phyloP scores from a whole-genome alignment of 2,329 filamentous ascomycete genomes.

The Sarocladium kiliense region DNA sequence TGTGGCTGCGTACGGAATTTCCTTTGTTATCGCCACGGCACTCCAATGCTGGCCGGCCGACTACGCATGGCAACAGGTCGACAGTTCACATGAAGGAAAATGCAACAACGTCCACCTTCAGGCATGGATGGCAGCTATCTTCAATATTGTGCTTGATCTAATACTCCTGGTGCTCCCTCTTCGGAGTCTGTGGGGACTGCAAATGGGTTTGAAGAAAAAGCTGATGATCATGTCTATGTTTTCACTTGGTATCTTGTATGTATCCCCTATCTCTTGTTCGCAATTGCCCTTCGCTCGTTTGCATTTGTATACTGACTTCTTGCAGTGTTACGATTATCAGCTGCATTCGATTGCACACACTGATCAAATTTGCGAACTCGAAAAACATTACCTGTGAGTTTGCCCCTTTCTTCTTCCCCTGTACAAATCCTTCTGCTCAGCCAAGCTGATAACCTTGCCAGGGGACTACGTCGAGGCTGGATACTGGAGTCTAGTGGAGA shows the following conservation, averaged over 20 bases:
- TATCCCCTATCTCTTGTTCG: background rate
- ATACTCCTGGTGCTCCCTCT: conserved; percentile 41
- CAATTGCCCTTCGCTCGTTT: too few species aligned
- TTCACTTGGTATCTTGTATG: conserved; percentile 32
- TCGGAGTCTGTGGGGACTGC: conserved; percentile 28
- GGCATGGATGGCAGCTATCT: conserved; percentile 41
- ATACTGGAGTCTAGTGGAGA: conserved; percentile 24
- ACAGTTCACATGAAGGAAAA: conserved; percentile 33
- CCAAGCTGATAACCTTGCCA: conserved; percentile 2
- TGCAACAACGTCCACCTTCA: conserved; percentile 43
- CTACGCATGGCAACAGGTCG: conserved; percentile 45
- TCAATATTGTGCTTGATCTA: conserved; percentile 43
- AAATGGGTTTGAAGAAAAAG: conserved; percentile 35
- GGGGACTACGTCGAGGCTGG: conserved; percentile 20
- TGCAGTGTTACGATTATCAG: conserved; percentile 18
- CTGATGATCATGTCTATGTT: conserved; percentile 37
- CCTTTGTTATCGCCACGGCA: conserved; percentile 33
- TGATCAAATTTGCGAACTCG: conserved; percentile 18
- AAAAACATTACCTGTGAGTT: conserved; percentile 18
- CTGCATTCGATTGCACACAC: conserved; percentile 15
- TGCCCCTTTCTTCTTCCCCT: background rate
- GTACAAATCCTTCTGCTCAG: background rate
- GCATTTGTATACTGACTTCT: background rate
- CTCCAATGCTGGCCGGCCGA: conserved; percentile 43
- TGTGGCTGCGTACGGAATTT: conserved; percentile 26